These are phyloP conservation scores for Chrysosporium queenslandicum DNA, from an alignment of 2,329 filamentous ascomycete genomes.

Conservation along the genomic window DNA sequence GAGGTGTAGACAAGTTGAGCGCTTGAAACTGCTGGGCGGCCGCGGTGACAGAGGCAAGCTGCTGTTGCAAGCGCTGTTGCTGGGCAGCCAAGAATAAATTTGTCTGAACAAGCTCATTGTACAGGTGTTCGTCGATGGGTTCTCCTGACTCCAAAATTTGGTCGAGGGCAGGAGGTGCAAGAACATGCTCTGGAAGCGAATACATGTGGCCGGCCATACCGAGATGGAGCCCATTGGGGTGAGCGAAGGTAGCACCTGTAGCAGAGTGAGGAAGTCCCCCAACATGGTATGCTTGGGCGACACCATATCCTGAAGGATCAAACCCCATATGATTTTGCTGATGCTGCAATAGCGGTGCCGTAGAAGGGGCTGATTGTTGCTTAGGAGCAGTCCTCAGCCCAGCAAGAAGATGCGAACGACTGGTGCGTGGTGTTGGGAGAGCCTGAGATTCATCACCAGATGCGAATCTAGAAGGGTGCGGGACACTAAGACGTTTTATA, in stretches of 20 bases:
- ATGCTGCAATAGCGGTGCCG: conserved; percentile 48
- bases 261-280: conserved; percentile 50
- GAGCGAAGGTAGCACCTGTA: conserved; percentile 45
- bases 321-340: conserved; percentile 28
- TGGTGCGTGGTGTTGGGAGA: conserved; percentile 76
- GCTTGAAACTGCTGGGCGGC: conserved; percentile 74
- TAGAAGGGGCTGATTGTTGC: conserved; percentile 61
- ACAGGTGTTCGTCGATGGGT: conserved; percentile 73
- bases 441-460: conserved; percentile 57
- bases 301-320: conserved; percentile 30
- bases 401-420: conserved; percentile 85
- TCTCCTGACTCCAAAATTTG: conserved; percentile 57
- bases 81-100: conserved; percentile 89
- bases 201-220: conserved; percentile 51
- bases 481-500: conserved; percentile 75
- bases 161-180: conserved; percentile 50
- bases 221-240: conserved; percentile 24
- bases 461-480: conserved; percentile 61
- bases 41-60: conserved; percentile 72
- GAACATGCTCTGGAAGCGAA: conserved; percentile 50
- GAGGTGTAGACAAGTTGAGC: conserved; percentile 52
- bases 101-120: conserved; percentile 80
- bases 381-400: conserved; percentile 90
- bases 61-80: conserved; percentile 89
- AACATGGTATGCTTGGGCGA: conserved; percentile 39